Percentiles rank a stretch among this genome's conserved stretches.
These are phyloP conservation scores for Fraxinus ornus DNA, from an alignment of 305 asterid species.

Conservation along the genomic window DNA sequence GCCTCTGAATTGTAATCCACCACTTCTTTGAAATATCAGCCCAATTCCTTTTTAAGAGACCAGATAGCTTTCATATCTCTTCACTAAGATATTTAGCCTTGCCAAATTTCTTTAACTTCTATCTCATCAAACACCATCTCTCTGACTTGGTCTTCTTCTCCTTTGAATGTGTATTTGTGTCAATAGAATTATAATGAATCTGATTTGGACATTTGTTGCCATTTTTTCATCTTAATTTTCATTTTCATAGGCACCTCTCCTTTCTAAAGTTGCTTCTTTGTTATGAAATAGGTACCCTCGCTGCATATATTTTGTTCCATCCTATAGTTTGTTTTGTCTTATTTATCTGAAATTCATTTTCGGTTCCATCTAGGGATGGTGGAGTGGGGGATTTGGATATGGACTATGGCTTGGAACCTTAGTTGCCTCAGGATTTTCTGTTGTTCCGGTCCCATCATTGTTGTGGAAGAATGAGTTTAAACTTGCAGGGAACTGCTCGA, in stretches of 20 bases:
- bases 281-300: neutral
- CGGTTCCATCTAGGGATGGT: conserved; percentile 74
- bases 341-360: conserved; percentile 21
- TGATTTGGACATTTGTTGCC: neutral
- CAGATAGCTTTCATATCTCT: neutral
- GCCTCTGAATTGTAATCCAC: neutral
- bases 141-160: conserved; percentile 5
- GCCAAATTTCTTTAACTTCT: neutral
- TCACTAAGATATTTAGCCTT: neutral
- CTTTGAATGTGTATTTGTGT: conserved; percentile 2
- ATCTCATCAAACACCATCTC: conserved; percentile 5
- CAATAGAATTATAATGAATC: neutral
- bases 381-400: conserved; percentile 97
- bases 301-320: conserved; percentile 17
- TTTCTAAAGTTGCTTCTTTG: neutral
- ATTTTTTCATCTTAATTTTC: neutral
- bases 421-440: conserved; percentile 89
- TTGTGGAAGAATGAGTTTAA: conserved; percentile 80
- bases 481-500: conserved; percentile 56
- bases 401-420: conserved; percentile 90
- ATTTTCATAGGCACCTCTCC: neutral
- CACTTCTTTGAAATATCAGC: neutral
- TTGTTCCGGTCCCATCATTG: conserved; percentile 78
- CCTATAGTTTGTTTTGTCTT: conserved; percentile 7
- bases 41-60: neutral